Conservation (phyloP, 352 stramenopile genomes). For the Stephanocyclus meneghinianus region DNA sequence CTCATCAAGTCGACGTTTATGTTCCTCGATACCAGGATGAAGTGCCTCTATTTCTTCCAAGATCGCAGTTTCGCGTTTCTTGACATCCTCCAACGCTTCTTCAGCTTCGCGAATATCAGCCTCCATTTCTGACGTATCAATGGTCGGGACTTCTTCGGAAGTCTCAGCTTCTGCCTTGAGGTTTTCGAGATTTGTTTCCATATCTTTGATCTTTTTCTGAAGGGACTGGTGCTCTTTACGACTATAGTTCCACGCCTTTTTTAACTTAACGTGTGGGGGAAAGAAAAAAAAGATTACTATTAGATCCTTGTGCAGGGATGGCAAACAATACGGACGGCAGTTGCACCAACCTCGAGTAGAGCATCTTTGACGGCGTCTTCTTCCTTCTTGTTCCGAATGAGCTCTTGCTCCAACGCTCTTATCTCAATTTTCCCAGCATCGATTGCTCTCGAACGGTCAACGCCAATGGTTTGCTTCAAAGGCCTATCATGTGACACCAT, state of each 20-base stretch:
- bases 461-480: constrained; percentile 69
- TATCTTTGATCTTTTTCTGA: constrained; percentile 45
- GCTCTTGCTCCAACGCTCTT: constrained; percentile 59
- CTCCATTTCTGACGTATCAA: constrained; percentile 75
- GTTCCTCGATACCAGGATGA: constrained; percentile 52
- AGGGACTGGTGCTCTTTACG: constrained; percentile 39
- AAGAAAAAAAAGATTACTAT: no score
- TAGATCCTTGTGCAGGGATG: not conserved
- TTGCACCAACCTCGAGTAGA: constrained; percentile 5
- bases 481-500: constrained; percentile 64
- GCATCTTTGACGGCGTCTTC: constrained; percentile 47
- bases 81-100: constrained; percentile 49
- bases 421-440: constrained; percentile 63
- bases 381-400: constrained; percentile 46
- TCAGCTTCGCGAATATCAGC: constrained; percentile 64
- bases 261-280: constrained; percentile 5
- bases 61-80: constrained; percentile 43
- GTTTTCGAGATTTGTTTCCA: constrained; percentile 50
- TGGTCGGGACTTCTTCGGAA: constrained; percentile 56
- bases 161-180: constrained; percentile 59
- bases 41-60: constrained; percentile 56
- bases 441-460: constrained; percentile 66
- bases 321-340: not conserved
- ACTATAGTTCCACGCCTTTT: constrained; percentile 62
- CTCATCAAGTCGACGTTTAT: constrained; percentile 61